Evolutionary conservation across 78 protist species (phyloP), one percentile per base, ranked within the genome.

Genomic region (Monosiga brevicollis): DNA sequence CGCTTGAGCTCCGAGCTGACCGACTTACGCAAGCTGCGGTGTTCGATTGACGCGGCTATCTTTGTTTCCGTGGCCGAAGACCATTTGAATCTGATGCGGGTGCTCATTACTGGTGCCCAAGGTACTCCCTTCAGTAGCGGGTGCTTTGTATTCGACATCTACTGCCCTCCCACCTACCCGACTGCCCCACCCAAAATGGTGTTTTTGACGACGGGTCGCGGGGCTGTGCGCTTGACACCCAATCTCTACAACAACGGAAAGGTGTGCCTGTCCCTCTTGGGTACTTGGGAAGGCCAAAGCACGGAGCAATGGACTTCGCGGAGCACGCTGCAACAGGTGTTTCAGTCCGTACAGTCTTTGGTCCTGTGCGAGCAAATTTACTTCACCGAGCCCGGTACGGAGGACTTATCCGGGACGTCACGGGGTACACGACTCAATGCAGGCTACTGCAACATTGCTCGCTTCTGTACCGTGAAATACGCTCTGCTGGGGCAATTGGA

Each of bases 301-400:
- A 92, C 88, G 78, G 94, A 88, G 81, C 76, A 40, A 15, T 92
- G 94, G 95, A 88, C 90, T 81, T 41, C 90, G 39, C 84, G 91
- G 9, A 84, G 90, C 0, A 93, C 93, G 34, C 84, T 92, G 6
- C 80, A 88, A 1, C 95, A 89, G 79, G 94, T 88, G 35, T 54
- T 83, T 41, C 82, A 88, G 49, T 90, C 94, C 26, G 90, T 94
- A 6, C 96, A 93, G 79, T 83, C 92, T 1, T 78, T 91, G 73
- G 91, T 92, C 32, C n/a, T 94, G 23, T 89, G 82, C 23, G 82
- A 86, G 6, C 86, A 86, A n/a, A 94, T 95, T 0, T 92, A 82
- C 88, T 91, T 85, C 88, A 94, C 93, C 82, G 96, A 94, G 90
- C 95, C 96, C 10, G 96, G 95, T 24, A 90, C 42, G 38, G 94